phyloP scores from a whole-genome alignment of 306 rosid species.

The Cicer bijugum region DNA sequence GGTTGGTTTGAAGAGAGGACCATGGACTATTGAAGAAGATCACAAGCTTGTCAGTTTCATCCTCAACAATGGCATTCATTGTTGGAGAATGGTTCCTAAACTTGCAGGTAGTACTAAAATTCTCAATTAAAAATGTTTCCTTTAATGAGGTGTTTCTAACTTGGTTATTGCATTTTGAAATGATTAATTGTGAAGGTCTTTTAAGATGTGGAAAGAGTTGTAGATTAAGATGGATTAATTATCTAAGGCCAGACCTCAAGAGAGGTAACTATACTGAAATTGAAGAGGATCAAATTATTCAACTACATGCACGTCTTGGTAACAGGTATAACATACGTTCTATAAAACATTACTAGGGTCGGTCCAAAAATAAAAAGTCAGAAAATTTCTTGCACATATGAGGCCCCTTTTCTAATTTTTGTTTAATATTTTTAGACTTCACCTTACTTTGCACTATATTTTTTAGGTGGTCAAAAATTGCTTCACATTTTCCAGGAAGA shows the following conservation, averaged over 20 bases:
- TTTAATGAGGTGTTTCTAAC: slow-evolving; percentile 9
- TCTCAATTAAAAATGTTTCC: neutral
- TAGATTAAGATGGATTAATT: slow-evolving; percentile 96
- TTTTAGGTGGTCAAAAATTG: slow-evolving; percentile 94
- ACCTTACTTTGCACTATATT: neutral
- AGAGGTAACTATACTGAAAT: slow-evolving; percentile 86
- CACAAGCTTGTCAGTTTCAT: slow-evolving; percentile 84
- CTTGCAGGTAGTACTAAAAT: slow-evolving; percentile 70
- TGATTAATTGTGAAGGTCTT: slow-evolving; percentile 60
- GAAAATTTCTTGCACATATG: neutral
- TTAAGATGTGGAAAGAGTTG: slow-evolving; percentile 97
- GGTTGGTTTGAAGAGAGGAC: slow-evolving; percentile 92
- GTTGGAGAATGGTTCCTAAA: slow-evolving; percentile 98
- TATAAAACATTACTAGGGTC: neutral
- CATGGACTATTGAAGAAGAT: slow-evolving; percentile 98
- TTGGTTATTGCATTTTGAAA: slow-evolving; percentile 25
- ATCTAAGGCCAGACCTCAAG: slow-evolving; percentile 94
- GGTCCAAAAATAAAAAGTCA: neutral
- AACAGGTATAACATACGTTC: slow-evolving; percentile 65
- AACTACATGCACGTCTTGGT: slow-evolving; percentile 83
- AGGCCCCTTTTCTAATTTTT: neutral
- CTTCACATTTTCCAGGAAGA: slow-evolving; percentile 91
- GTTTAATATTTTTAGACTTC: neutral
- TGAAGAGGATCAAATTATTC: slow-evolving; percentile 91
- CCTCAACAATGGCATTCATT: slow-evolving; percentile 90